A percentile compares a stretch with the other conserved stretches of the same genome.
These are phyloP conservation scores for Populus davidiana DNA, from an alignment of 345 rosid genomes.

Conservation along the genomic window DNA sequence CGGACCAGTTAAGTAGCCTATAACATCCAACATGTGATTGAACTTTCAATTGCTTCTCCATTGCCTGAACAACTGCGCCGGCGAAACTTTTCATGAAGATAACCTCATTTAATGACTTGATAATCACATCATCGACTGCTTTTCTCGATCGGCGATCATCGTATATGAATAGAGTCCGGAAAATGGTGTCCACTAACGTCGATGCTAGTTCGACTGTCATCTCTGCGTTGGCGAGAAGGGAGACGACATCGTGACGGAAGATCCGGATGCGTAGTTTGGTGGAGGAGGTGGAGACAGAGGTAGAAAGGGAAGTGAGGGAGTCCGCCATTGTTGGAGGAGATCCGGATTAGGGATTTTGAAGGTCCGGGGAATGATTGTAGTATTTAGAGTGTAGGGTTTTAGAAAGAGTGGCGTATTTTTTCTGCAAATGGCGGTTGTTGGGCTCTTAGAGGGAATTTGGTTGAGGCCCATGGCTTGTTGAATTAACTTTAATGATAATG, in stretches of 20 bases:
- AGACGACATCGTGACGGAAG: slow-evolving; percentile 65
- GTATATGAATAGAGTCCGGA: slow-evolving; percentile 61
- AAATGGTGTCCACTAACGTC: slow-evolving; percentile 64
- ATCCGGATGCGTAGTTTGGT: slow-evolving; percentile 58
- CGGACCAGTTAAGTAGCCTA: slow-evolving; percentile 83
- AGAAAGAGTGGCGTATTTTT: too few relatives aligned
- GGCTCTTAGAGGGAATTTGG: too few relatives aligned
- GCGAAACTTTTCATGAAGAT: slow-evolving; percentile 84
- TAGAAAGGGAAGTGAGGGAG: slow-evolving; percentile 53
- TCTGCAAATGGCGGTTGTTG: too few relatives aligned
- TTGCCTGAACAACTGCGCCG: slow-evolving; percentile 70
- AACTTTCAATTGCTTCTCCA: slow-evolving; percentile 71
- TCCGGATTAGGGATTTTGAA: slow-evolving; percentile 20
- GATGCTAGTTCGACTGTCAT: slow-evolving; percentile 56
- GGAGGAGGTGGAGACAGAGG: slow-evolving; percentile 59
- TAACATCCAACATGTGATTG: slow-evolving; percentile 59
- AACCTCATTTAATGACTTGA: slow-evolving; percentile 47
- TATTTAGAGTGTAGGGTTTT: too few relatives aligned
- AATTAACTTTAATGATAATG: too few relatives aligned
- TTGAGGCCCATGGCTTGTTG: too few relatives aligned
- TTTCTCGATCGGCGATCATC: slow-evolving; percentile 77
- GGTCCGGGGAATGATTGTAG: neutral
- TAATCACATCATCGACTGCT: slow-evolving; percentile 75
- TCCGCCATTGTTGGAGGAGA: slow-evolving; percentile 47
- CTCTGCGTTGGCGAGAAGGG: slow-evolving; percentile 54